Conservation (phyloP, 108 stramenopile genomes). For the Chaetoceros tenuissimus region DNA sequence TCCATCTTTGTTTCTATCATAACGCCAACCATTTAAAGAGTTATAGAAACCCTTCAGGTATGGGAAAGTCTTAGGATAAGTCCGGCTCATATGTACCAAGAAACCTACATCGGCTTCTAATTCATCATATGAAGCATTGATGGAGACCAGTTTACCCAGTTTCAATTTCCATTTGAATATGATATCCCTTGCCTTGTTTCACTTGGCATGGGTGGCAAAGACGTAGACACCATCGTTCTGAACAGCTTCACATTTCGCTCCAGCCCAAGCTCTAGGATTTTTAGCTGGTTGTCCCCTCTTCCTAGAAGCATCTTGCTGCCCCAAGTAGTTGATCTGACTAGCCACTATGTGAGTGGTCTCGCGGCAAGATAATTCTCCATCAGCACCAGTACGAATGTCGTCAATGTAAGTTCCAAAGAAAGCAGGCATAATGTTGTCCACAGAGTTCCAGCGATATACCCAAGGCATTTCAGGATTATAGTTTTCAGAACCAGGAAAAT, state of each 20-base stretch:
- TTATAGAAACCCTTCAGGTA: constrained; percentile 42
- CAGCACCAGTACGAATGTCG: constrained; percentile 16
- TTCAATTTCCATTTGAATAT: not conserved
- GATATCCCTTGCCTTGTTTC: not conserved
- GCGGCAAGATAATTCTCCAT: not conserved
- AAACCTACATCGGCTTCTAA: constrained; percentile 21
- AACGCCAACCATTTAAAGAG: constrained; percentile 26
- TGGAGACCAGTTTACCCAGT: not conserved
- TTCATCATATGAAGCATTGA: constrained; percentile 12
- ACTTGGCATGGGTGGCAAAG: constrained; percentile 6
- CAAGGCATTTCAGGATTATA: constrained; percentile 13
- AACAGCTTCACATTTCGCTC: constrained; percentile 1
- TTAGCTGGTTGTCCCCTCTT: constrained; percentile 12
- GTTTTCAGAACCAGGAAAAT: constrained; percentile 11
- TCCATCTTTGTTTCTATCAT: constrained; percentile 28
- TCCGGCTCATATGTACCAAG: constrained; percentile 26
- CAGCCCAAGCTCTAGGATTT: constrained; percentile 20
- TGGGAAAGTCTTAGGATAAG: constrained; percentile 24
- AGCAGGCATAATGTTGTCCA: constrained; percentile 14
- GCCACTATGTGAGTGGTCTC: constrained; percentile 4
- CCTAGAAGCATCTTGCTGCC: constrained; percentile 31
- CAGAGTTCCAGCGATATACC: constrained; percentile 9
- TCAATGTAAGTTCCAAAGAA: constrained; percentile 23
- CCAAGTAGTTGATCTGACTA: constrained; percentile 15
- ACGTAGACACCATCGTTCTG: constrained; percentile 10